Conservation (phyloP, 139 green algal species). For the Dunaliella primolecta region DNA sequence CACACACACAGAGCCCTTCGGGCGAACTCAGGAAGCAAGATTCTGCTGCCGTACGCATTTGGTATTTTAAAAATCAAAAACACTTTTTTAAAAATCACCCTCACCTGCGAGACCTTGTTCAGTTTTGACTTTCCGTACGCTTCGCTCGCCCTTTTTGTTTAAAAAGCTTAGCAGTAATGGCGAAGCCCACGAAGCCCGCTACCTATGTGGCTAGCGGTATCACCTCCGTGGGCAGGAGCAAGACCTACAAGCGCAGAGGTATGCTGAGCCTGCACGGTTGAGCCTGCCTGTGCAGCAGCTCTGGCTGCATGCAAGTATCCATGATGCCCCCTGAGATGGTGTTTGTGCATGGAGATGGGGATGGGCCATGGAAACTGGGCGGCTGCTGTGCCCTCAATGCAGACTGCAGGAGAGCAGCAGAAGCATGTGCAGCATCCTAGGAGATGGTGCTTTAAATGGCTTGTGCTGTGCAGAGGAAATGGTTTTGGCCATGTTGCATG, state of each 20-base stretch:
- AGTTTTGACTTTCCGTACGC: too few relatives aligned
- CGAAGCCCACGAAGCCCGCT: conserved; percentile 25
- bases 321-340: background rate
- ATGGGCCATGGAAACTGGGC: background rate
- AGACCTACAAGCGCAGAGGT: conserved; percentile 38
- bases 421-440: too few relatives aligned
- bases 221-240: conserved; percentile 46
- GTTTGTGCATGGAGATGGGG: background rate
- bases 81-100: too few relatives aligned
- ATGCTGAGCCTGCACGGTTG: conserved; percentile 17
- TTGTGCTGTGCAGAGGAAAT: too few relatives aligned
- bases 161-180: background rate
- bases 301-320: background rate
- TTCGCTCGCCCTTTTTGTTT: background rate
- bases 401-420: too few relatives aligned
- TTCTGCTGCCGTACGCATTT: too few relatives aligned
- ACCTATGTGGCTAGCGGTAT: conserved; percentile 52
- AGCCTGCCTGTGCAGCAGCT: conserved; percentile 5
- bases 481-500: too few relatives aligned
- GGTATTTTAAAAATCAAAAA: too few relatives aligned
- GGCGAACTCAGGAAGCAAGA: too few relatives aligned
- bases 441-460: too few relatives aligned
- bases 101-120: too few relatives aligned
- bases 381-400: background rate
- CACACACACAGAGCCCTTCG: too few relatives aligned